A percentile compares a stretch with the other conserved stretches of the same genome.
Conservation (phyloP, 345 rosid genomes). For the Populus alba region DNA sequence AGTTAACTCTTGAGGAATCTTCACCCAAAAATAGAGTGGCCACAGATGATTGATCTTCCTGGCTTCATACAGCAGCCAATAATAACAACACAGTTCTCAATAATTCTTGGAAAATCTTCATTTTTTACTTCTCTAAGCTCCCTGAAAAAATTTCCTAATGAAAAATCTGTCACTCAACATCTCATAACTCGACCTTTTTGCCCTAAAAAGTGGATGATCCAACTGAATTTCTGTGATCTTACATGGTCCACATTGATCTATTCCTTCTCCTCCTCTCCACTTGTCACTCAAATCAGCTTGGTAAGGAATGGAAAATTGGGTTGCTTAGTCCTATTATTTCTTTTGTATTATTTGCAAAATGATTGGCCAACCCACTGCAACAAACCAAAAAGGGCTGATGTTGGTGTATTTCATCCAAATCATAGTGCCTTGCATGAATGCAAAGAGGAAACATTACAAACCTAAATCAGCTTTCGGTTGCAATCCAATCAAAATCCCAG, state of each 20-base stretch:
- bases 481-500: background rate
- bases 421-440: background rate
- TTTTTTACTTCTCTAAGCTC: background rate
- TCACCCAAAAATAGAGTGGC: too few relatives aligned
- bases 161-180: background rate
- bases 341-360: background rate
- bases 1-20: background rate
- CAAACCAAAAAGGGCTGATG: background rate
- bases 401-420: background rate
- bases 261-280: background rate
- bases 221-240: constrained; percentile 15
- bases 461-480: background rate
- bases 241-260: background rate
- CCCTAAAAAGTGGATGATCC: constrained; percentile 28
- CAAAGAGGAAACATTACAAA: background rate
- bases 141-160: background rate
- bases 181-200: background rate
- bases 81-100: too few relatives aligned
- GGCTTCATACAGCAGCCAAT: too few relatives aligned
- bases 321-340: background rate
- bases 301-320: too few relatives aligned
- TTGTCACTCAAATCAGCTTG: background rate
- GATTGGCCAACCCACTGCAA: background rate
- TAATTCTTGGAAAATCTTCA: background rate
- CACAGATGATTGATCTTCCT: too few relatives aligned